Conservation (phyloP, 75 land plant genomes). For the Pinus taeda region DNA sequence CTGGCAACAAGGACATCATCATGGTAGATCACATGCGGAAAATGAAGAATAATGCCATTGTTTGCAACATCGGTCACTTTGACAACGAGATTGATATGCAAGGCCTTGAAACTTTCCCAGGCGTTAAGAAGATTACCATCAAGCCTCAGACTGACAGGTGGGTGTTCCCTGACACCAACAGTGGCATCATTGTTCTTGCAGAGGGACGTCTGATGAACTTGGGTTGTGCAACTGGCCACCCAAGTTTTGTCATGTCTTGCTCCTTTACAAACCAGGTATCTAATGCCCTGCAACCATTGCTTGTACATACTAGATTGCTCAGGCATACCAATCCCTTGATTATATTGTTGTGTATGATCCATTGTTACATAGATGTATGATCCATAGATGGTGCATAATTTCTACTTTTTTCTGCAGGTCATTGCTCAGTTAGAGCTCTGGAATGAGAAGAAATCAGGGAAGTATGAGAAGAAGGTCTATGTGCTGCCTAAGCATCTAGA, state of each 20-base stretch:
- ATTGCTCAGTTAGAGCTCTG: conserved; percentile 93
- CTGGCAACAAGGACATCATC: conserved; percentile 97
- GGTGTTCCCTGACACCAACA: conserved; percentile 87
- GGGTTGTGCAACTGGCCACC: conserved; percentile 95
- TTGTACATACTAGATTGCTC: background rate
- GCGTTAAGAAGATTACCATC: conserved; percentile 71
- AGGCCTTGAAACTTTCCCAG: conserved; percentile 31
- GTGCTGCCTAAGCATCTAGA: conserved; percentile 92
- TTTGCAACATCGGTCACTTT: conserved; percentile 45
- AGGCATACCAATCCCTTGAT: too few species aligned
- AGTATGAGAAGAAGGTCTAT: conserved; percentile 91
- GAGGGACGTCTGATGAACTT: conserved; percentile 94
- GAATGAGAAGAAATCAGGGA: conserved; percentile 73
- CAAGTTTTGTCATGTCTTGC: conserved; percentile 96
- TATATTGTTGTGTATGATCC: background rate
- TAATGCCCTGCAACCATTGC: background rate
- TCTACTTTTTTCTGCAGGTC: conserved; percentile 19
- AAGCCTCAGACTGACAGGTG: conserved; percentile 95
- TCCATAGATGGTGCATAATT: too few species aligned
- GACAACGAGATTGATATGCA: conserved; percentile 46
- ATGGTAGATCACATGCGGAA: conserved; percentile 87
- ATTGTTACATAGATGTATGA: background rate
- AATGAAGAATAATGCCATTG: conserved; percentile 88
- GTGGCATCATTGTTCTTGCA: conserved; percentile 85
- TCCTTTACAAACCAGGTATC: conserved; percentile 83